Evolutionary conservation across 257 asterid genomes (phyloP), one percentile per base, ranked within the genome.

Genomic region (Nyctanthes arbortristis): DNA sequence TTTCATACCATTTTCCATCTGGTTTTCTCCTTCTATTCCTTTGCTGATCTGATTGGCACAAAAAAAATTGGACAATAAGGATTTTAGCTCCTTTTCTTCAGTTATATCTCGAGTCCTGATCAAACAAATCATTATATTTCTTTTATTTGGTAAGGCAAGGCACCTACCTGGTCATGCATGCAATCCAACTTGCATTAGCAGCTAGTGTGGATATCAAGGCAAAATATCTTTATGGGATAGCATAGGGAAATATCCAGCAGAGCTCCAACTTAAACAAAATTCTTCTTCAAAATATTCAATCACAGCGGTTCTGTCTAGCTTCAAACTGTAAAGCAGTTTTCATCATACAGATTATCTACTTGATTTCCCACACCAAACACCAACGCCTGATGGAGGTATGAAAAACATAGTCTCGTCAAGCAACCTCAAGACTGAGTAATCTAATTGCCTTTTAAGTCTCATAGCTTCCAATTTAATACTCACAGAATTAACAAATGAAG

Each of bases 1-100:
- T 27, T 57, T n/a, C 18, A 25, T 66, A 49, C 68, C 45, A 49
- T 66, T 32, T 1, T 64, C 40, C 18, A 63, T 59, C 65, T 56
- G 1, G 24, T 54, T 43, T 54, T 55, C 25, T 5, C 61, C n/a
- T n/a, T 22, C 28, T 20, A 52, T 7, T 52, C 30, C 59, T 6
- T 2, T 3, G 24, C 13, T 12, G 5, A 22, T 52, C 13, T 22
- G n/a, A n/a, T 22, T 1, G 5, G 29, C 24, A 9, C 24, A 31
- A 22, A 9, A 28, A 20, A 22, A 14, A 52, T n/a, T 8, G 25
- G 12, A 49, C 7, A 49, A 16, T n/a, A n/a, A 1, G 13, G 4
- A 7, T 1, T 39, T 10, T 3, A 39, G 13, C 2, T 9, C 47
- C 13, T 10, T 39, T 39, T 13, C 47, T 9, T 39, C 47, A 10